Base-by-base conservation (phyloP, 495 filamentous ascomycete species). In the Hypoxylon trugodes region DNA sequence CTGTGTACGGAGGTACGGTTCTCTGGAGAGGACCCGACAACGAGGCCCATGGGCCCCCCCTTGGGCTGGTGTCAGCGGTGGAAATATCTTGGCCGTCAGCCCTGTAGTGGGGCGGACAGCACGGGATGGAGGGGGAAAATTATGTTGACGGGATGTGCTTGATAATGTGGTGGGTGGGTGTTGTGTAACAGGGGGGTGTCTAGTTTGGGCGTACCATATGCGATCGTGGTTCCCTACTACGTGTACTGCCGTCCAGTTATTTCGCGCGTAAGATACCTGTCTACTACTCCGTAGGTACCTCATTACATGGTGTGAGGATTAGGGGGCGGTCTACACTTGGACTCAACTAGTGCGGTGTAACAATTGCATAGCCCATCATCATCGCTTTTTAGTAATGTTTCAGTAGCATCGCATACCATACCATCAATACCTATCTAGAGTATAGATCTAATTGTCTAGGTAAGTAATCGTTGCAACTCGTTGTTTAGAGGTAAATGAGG, bases 361-460 rank as follows among this genome's bases (percentile, higher is more conserved):
- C 56, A 38, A 47, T 54, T n/a, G 51, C 63, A 61, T 58, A 56
- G 50, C 63, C n/a, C n/a, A n/a, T n/a, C 63, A 56, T 55, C 49
- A 40, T 61, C 36, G 35, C 36, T 37, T 36, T 40, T 56, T 18
- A 50, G 24, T 43, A 19, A 62, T 62, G 50, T 10, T 26, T 43
- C 37, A 32, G 49, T 53, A 47, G 35, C 58, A 53, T 62, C 28
- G n/a, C n/a, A n/a, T n/a, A n/a, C n/a, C n/a, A n/a, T n/a, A n/a
- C 28, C 41, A 19, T 62, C 40, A 38, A 26, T 51, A 33, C 42
- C 25, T 33, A 49, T 26, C 26, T 24, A 10, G 13, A 28, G 7
- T 40, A 48, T 49, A 42, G 36, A 30, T 18, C 40, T 28, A 41
- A 21, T 1, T 16, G 49, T n/a, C 1, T 35, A 25, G n/a, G n/a